Evolutionary conservation across 2,329 filamentous ascomycete species (phyloP).

Genomic region (Ceratocystis colombiana): DNA sequence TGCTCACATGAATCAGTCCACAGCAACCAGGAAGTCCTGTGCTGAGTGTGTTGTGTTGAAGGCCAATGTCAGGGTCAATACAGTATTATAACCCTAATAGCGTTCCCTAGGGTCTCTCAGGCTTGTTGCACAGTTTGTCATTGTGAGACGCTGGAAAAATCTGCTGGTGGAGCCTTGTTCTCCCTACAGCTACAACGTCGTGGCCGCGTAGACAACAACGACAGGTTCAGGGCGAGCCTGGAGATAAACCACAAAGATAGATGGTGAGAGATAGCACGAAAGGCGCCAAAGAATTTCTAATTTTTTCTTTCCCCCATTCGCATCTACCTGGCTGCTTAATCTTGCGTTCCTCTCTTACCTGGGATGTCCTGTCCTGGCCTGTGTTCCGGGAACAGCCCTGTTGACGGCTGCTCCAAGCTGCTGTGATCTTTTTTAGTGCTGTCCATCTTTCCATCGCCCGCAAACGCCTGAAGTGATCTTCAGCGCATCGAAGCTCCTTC

Average conservation of each 20-base stretch:
- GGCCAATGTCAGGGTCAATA: no score
- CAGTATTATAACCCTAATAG: neutral
- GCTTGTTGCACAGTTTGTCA: neutral
- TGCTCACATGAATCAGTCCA: no score
- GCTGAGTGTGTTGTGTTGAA: no score
- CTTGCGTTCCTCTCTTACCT: neutral
- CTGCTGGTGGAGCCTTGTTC: neutral
- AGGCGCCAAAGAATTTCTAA: neutral
- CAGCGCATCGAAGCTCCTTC: conserved; percentile 13
- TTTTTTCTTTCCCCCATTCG: neutral
- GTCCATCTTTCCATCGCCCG: neutral
- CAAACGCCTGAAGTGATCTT: conserved; percentile 2
- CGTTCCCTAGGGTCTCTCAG: neutral
- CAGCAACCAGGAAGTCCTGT: no score
- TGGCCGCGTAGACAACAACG: neutral
- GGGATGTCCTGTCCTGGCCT: neutral
- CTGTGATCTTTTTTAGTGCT: neutral
- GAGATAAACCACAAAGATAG: neutral
- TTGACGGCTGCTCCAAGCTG: neutral
- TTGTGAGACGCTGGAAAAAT: conserved; percentile 6
- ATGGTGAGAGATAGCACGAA: neutral
- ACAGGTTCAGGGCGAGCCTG: neutral
- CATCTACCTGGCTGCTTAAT: neutral
- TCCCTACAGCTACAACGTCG: no score
- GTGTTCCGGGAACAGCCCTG: conserved; percentile 5